Conservation (phyloP, 495 filamentous ascomycete species). For the Aspergillus ostianus region DNA sequence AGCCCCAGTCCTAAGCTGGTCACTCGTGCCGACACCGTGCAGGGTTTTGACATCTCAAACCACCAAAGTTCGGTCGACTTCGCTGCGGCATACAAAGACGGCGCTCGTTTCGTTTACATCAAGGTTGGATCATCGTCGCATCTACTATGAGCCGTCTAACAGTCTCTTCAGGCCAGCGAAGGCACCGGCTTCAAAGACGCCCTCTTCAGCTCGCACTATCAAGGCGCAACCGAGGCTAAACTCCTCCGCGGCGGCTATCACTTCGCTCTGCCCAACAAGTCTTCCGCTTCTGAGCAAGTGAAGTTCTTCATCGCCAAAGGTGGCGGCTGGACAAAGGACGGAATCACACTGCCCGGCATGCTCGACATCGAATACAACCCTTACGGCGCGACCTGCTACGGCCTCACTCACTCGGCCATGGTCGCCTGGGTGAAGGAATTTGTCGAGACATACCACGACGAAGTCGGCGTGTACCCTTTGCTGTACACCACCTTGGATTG, state of each 20-base stretch:
- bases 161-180: conserved; percentile 49
- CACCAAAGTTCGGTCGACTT: conserved; percentile 61
- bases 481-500: conserved; percentile 56
- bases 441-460: conserved; percentile 47
- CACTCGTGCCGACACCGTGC: conserved; percentile 44
- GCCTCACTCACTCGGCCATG: conserved; percentile 45
- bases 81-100: conserved; percentile 49
- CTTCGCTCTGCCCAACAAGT: conserved; percentile 51
- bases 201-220: conserved; percentile 52
- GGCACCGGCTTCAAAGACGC: conserved; percentile 51
- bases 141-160: neutral
- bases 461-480: conserved; percentile 51
- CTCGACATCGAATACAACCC: conserved; percentile 55
- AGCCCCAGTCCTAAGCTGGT: conserved; percentile 14
- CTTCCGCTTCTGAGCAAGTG: conserved; percentile 48
- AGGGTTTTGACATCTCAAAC: conserved; percentile 65
- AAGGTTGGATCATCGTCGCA: conserved; percentile 42
- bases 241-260: conserved; percentile 60
- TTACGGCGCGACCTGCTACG: conserved; percentile 43
- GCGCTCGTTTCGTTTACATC: conserved; percentile 68
- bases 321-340: conserved; percentile 58
- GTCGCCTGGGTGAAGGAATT: conserved; percentile 58
- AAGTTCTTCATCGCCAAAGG: conserved; percentile 55
- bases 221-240: conserved; percentile 50
- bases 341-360: conserved; percentile 62